Percentiles rank a stretch among this genome's conserved stretches.
phyloP scores from a whole-genome alignment of 1,139 yeast species.

The Lodderomyces margitis region DNA sequence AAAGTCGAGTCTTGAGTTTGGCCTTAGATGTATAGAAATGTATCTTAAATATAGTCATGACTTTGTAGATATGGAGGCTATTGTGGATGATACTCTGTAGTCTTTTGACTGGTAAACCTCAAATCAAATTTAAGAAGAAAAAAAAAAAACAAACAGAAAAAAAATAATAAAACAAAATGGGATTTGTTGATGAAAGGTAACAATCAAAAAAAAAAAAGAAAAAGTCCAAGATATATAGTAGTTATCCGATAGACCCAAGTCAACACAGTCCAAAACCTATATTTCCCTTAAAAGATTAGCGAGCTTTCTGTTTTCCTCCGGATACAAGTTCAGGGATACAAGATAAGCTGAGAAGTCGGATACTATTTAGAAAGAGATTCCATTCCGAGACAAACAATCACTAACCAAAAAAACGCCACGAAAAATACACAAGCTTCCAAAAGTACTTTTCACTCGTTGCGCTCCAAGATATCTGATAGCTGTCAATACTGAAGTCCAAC shows the following conservation, averaged over 20 bases:
- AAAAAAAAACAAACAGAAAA: not conserved
- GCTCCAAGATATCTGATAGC: not conserved
- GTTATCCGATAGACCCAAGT: not conserved
- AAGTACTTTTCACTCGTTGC: too few species aligned
- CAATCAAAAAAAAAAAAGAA: not conserved
- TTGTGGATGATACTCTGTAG: too few species aligned
- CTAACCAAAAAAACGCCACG: not conserved
- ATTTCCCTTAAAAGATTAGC: not conserved
- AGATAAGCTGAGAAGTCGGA: not conserved
- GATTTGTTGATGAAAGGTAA: not conserved
- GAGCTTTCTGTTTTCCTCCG: not conserved
- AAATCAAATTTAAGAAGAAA: not conserved
- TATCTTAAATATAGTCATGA: too few species aligned
- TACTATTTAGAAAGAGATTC: not conserved
- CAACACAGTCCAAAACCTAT: not conserved
- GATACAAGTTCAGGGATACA: not conserved
- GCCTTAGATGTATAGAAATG: not conserved
- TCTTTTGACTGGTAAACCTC: too few species aligned
- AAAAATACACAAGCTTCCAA: too few species aligned
- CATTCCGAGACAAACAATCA: not conserved
- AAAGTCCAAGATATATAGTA: not conserved
- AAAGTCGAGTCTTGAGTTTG: conserved; percentile 38
- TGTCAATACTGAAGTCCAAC: not conserved
- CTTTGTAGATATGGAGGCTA: too few species aligned
- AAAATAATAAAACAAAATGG: not conserved